Base-by-base conservation (phyloP, 106 monocot species). In the Xerophyta viscosa region DNA sequence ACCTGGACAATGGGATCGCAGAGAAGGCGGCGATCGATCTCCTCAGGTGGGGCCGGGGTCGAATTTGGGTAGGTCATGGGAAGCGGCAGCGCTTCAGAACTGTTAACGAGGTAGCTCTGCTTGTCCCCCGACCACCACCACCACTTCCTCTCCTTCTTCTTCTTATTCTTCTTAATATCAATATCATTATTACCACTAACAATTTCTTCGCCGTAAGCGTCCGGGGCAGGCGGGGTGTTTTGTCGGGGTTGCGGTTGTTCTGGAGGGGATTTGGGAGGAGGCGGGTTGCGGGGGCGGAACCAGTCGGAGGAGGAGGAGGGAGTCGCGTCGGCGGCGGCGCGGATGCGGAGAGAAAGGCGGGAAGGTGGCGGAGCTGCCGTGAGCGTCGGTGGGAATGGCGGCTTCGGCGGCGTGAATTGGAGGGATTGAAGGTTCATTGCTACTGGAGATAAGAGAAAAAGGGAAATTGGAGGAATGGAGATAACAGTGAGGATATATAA, bases 121-220 rank as follows among this genome's bases (percentile, higher is more conserved):
- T 66, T 46, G 23, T 89, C 70, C 1, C 66, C 13, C 1, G 91
- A 82, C 91, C 91, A 92, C 92, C 92, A 85, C 71, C 66, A 81
- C 91, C 91, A 91, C 56, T 70, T 68, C 31, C 65, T 70, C 54
- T 41, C 69, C 56, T 67, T 74, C 71, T 65, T 77, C 47, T 53
- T 65, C 24, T 59, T 66, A 5, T 59, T 63, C 20, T 48, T 26
- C n/a, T n/a, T n/a, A n/a, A n/a, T n/a, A 25, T 46, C 36, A 20
- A 57, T 62, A 3, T 65, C 51, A 46, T 76, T 78, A 29, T 51
- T 66, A 8, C 79, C 91, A 25, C 33, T 33, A 11, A 5, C 11
- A 33, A 11, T 33, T 33, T 33, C 7, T 71, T 77, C 31, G 77
- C 56, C 21, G 26, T 69, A 61, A 24, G 57, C 52, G 12, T 62